A percentile compares a stretch with the other conserved stretches of the same genome.
Conservation (phyloP, 1,284 basidiomycete genomes). For the Stygiomarasmius scandens region DNA sequence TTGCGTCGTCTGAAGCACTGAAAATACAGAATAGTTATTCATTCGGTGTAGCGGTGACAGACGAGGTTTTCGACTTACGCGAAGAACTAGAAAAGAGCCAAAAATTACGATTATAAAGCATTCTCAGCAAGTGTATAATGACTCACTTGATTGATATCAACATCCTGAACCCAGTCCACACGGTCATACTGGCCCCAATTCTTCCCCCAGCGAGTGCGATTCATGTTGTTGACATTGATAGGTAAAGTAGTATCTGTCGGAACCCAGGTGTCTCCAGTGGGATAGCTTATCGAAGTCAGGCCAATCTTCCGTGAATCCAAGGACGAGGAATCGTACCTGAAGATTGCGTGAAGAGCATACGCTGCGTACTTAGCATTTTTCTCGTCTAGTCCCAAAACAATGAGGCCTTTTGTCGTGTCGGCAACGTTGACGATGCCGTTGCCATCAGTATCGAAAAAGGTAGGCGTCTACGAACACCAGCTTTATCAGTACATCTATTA, state of each 20-base stretch:
- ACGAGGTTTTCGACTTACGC: slow-evolving; percentile 6
- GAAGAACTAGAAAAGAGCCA: slow-evolving; percentile 13
- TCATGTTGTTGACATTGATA: slow-evolving; percentile 25
- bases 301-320: neutral
- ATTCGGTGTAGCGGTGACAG: neutral
- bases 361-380: slow-evolving; percentile 25
- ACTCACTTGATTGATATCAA: slow-evolving; percentile 21
- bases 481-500: neutral
- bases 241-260: slow-evolving; percentile 24
- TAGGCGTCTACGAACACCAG: slow-evolving; percentile 20
- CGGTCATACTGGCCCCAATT: slow-evolving; percentile 31
- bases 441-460: slow-evolving; percentile 30
- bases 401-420: slow-evolving; percentile 27
- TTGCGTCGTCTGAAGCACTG: slow-evolving; percentile 9
- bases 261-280: slow-evolving; percentile 27
- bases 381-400: slow-evolving; percentile 26
- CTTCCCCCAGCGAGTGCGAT: slow-evolving; percentile 27
- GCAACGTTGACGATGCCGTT: slow-evolving; percentile 26
- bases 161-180: slow-evolving; percentile 28
- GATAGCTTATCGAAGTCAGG: slow-evolving; percentile 18
- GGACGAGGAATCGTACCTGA: slow-evolving; percentile 18
- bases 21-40: neutral
- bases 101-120: neutral
- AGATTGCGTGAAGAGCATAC: slow-evolving; percentile 27
- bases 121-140: neutral